Evolutionary conservation across 306 rosid species (phyloP).

Genomic region (Glycine latifolia): DNA sequence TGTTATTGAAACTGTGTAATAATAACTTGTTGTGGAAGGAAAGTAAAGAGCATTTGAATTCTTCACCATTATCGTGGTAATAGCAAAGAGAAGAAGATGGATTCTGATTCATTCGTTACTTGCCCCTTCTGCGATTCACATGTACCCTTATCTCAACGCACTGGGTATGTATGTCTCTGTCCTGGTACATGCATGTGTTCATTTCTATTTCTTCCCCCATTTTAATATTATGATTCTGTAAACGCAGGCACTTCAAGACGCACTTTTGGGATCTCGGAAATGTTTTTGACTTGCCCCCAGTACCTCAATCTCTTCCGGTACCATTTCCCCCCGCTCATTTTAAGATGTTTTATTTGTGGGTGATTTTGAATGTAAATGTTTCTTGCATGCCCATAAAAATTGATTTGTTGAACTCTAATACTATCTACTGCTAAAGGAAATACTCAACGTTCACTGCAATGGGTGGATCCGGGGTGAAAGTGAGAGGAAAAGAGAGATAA

Average conservation of each 20-base stretch:
- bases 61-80: background rate
- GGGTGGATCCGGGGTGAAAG: background rate
- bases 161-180: constrained; percentile 46
- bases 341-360: background rate
- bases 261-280: constrained; percentile 53
- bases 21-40: background rate
- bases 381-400: background rate
- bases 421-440: background rate
- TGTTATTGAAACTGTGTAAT: background rate
- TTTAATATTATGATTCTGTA: constrained; percentile 13
- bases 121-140: no score
- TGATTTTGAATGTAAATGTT: background rate
- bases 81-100: constrained; percentile 16
- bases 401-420: background rate
- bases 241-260: constrained; percentile 68
- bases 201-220: background rate
- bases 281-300: background rate
- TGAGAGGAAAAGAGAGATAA: background rate
- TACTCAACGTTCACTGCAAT: background rate
- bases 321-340: background rate
- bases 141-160: background rate
- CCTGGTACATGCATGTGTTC: background rate
- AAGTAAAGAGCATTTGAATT: background rate
- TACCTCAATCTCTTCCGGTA: constrained; percentile 10
- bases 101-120: constrained; percentile 15